These are phyloP conservation scores for Silene uniflora DNA, from an alignment of 148 eudicot species.

Conservation along the genomic window DNA sequence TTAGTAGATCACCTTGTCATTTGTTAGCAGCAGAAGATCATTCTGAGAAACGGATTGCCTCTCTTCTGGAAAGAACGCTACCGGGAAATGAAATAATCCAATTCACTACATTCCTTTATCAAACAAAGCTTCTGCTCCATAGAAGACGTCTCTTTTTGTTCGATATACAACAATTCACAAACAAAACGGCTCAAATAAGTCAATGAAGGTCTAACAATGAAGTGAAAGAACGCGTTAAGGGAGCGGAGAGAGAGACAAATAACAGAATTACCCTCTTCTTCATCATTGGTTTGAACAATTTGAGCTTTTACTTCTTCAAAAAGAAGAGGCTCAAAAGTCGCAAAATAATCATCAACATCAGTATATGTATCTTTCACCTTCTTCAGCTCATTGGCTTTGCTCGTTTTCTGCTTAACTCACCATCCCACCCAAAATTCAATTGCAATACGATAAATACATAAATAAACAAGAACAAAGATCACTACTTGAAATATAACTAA, in stretches of 20 bases:
- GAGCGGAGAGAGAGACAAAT: not conserved
- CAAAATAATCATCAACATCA: conserved; percentile 72
- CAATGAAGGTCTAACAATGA: not conserved
- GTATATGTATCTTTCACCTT: conserved; percentile 64
- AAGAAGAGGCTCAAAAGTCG: conserved; percentile 77
- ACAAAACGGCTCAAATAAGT: not conserved
- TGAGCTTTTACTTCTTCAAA: conserved; percentile 95
- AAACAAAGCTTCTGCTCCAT: conserved; percentile 33
- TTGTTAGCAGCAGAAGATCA: conserved; percentile 70
- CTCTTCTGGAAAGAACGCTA: conserved; percentile 25
- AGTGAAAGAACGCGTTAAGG: not conserved
- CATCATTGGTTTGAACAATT: conserved; percentile 51
- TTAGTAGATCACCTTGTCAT: conserved; percentile 42
- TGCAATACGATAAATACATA: not conserved
- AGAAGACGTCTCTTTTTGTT: conserved; percentile 27
- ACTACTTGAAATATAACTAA: not conserved
- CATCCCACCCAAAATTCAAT: not conserved
- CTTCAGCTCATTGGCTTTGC: conserved; percentile 38
- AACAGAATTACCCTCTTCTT: conserved; percentile 49
- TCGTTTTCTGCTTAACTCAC: conserved; percentile 32
- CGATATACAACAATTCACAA: not conserved
- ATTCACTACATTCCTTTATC: conserved; percentile 49
- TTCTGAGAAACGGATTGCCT: conserved; percentile 50
- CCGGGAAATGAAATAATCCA: conserved; percentile 56
- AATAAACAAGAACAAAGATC: not conserved